phyloP scores from a whole-genome alignment of 2,329 filamentous ascomycete genomes.

The Cadophora luteo-olivacea region DNA sequence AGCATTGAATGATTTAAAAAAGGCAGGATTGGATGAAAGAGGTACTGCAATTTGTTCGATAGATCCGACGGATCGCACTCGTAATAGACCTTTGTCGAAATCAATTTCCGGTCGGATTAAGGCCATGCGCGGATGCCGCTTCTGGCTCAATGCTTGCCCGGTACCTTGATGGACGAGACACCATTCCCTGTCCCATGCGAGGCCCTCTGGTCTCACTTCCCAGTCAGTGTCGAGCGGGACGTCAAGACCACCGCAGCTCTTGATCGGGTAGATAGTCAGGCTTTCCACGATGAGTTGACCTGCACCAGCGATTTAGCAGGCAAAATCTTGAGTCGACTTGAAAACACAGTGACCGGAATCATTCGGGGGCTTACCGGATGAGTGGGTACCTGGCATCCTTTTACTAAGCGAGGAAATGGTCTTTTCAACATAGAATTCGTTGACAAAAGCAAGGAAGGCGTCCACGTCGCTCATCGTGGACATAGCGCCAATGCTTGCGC shows the following conservation, averaged over 20 bases:
- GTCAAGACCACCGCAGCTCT: conserved; percentile 84
- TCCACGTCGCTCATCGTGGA: conserved; percentile 79
- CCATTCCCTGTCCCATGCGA: conserved; percentile 97
- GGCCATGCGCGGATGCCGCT: conserved; percentile 86
- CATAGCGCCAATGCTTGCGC: conserved; percentile 89
- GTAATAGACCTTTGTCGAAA: conserved; percentile 68
- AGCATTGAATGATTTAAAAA: conserved; percentile 54
- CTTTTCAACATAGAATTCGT: conserved; percentile 62
- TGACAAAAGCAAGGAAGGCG: conserved; percentile 72
- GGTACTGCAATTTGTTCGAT: conserved; percentile 59
- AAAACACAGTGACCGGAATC: neutral
- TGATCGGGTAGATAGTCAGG: conserved; percentile 86
- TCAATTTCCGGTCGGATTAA: conserved; percentile 79
- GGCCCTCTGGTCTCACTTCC: conserved; percentile 81
- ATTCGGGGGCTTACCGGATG: neutral
- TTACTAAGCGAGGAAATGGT: neutral
- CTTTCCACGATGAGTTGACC: conserved; percentile 55
- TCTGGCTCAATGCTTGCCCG: conserved; percentile 85
- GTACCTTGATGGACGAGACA: conserved; percentile 89
- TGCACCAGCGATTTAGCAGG: neutral
- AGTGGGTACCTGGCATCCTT: neutral
- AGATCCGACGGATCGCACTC: conserved; percentile 59
- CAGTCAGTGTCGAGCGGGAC: conserved; percentile 70
- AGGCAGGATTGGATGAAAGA: conserved; percentile 69
- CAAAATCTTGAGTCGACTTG: neutral